Conservation (phyloP, 169 alveolate species). For the Cryptosporidium sp. region DNA sequence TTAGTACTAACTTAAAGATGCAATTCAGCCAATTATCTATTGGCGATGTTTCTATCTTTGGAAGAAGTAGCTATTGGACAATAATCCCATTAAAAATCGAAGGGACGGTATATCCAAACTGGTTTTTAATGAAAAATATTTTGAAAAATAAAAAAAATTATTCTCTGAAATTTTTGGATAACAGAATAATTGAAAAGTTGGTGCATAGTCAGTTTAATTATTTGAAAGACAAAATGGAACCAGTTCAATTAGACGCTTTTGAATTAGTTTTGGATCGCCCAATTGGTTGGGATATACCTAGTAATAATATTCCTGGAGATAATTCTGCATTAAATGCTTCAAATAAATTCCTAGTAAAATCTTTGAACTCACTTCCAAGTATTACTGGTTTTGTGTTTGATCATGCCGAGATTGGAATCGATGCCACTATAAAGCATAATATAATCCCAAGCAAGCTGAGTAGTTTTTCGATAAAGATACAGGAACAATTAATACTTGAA, state of each 20-base stretch:
- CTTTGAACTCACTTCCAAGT: not conserved
- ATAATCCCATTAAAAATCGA: not conserved
- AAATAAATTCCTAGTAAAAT: not conserved
- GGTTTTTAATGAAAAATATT: slow-evolving; percentile 25
- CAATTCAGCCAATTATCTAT: slow-evolving; percentile 2
- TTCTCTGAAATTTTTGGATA: slow-evolving; percentile 1
- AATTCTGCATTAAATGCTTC: not conserved
- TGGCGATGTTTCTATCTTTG: not conserved
- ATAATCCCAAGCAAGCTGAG: not conserved
- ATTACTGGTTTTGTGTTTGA: slow-evolving; percentile 52
- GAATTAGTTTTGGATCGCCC: slow-evolving; percentile 42
- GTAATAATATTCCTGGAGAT: not conserved
- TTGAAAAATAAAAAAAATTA: slow-evolving; percentile 1
- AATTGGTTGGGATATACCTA: slow-evolving; percentile 41
- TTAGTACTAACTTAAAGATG: not conserved
- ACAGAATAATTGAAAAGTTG: not conserved
- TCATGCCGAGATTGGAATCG: not conserved
- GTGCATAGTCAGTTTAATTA: not conserved
- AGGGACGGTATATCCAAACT: slow-evolving; percentile 29
- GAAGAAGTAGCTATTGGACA: slow-evolving; percentile 54
- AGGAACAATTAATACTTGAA: slow-evolving; percentile 64
- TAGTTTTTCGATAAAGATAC: slow-evolving; percentile 24
- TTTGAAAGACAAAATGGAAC: not conserved
- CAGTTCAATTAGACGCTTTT: not conserved
- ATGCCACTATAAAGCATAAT: not conserved